These are phyloP conservation scores for Fomitopsis pinicola DNA, from an alignment of 1,284 basidiomycete genomes.

Conservation along the genomic window DNA sequence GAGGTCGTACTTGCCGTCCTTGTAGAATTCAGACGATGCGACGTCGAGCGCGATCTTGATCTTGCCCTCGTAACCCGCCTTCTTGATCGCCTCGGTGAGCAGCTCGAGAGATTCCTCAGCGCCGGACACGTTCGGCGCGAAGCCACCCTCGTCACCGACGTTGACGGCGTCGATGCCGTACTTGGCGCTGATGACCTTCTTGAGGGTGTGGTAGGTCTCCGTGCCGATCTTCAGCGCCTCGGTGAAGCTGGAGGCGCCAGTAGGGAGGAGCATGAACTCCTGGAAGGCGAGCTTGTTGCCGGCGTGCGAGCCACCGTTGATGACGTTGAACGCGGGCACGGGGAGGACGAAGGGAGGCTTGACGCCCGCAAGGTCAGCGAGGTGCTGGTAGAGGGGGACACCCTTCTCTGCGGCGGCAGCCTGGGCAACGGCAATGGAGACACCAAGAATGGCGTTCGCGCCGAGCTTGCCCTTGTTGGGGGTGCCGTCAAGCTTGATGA, in stretches of 20 bases:
- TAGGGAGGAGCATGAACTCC: slow-evolving; percentile 99
- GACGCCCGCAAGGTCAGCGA: slow-evolving; percentile 93
- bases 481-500: slow-evolving; percentile 98
- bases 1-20: slow-evolving; percentile 99
- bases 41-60: slow-evolving; percentile 99
- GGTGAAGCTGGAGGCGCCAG: slow-evolving; percentile 86
- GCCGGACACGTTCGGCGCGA: slow-evolving; percentile 96
- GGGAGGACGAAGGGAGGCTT: slow-evolving; percentile 92
- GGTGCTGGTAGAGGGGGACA: slow-evolving; percentile 94
- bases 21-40: slow-evolving; percentile 99
- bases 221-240: slow-evolving; percentile 99
- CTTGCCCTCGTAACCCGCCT: slow-evolving; percentile 98
- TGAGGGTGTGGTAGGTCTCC: slow-evolving; percentile 97
- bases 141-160: slow-evolving; percentile 99
- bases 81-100: slow-evolving; percentile 92
- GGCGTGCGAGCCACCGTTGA: slow-evolving; percentile 99
- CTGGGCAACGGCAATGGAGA: slow-evolving; percentile 94
- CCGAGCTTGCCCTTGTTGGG: slow-evolving; percentile 99
- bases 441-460: slow-evolving; percentile 98
- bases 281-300: slow-evolving; percentile 99
- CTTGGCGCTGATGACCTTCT: slow-evolving; percentile 99
- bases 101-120: slow-evolving; percentile 98
- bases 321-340: slow-evolving; percentile 95
- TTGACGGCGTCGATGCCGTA: slow-evolving; percentile 99
- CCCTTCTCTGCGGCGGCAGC: slow-evolving; percentile 94